Conservation (phyloP, 768 basidiomycete genomes). For the Rhizopogon roseolus region DNA sequence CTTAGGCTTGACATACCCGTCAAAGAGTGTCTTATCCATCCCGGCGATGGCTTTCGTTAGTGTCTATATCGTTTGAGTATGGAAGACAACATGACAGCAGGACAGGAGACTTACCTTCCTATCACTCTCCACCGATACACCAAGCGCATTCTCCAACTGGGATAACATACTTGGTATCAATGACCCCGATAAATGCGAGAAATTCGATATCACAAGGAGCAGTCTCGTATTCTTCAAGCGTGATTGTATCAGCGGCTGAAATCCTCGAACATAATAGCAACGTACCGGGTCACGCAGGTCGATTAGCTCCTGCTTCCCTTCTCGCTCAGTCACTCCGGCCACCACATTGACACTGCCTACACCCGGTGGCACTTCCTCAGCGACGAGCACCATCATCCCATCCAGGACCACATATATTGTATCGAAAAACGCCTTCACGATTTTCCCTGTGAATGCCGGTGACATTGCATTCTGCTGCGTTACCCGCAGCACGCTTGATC, state of each 20-base stretch:
- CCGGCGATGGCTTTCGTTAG: slow-evolving; percentile 74
- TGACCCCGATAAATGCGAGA: slow-evolving; percentile 64
- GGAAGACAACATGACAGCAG: neutral
- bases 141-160: slow-evolving; percentile 76
- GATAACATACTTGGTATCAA: slow-evolving; percentile 76
- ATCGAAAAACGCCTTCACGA: slow-evolving; percentile 83
- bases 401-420: slow-evolving; percentile 82
- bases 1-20: slow-evolving; percentile 82
- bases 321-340: slow-evolving; percentile 20
- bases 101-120: slow-evolving; percentile 44
- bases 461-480: slow-evolving; percentile 60
- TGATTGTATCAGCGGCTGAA: neutral
- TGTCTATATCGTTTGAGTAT: slow-evolving; percentile 37
- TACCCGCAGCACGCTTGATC: slow-evolving; percentile 43
- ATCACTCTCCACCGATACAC: slow-evolving; percentile 67
- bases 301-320: slow-evolving; percentile 51
- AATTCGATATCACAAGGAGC: slow-evolving; percentile 86
- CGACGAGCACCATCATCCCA: slow-evolving; percentile 77
- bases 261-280: slow-evolving; percentile 1
- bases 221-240: slow-evolving; percentile 73
- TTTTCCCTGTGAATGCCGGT: slow-evolving; percentile 61
- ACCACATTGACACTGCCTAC: slow-evolving; percentile 32
- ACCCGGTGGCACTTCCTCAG: slow-evolving; percentile 54
- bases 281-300: slow-evolving; percentile 62
- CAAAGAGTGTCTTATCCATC: slow-evolving; percentile 86